Conservation (phyloP, 2,329 filamentous ascomycete species). For the Pseudofabraea citricarpa region DNA sequence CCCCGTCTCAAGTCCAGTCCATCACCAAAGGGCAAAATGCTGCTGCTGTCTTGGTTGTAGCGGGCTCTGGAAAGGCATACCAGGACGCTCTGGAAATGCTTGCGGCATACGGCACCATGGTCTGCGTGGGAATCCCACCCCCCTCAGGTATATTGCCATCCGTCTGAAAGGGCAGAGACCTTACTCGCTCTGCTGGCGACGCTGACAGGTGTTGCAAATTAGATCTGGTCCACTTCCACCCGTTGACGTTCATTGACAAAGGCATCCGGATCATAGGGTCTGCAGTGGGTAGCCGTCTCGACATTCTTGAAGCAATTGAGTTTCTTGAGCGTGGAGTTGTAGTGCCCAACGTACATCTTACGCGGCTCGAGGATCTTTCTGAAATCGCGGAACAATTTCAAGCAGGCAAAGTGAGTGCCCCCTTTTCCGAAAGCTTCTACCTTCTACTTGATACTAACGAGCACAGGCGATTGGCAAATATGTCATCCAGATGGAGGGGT, state of each 20-base stretch:
- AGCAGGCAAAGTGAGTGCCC: conserved; percentile 8
- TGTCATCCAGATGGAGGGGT: too few species aligned
- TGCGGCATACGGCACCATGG: conserved; percentile 9
- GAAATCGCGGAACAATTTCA: conserved; percentile 4
- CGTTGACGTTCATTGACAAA: conserved; percentile 29
- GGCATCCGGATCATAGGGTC: conserved; percentile 32
- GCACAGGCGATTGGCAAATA: conserved; percentile 5
- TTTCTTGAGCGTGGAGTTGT: conserved; percentile 31
- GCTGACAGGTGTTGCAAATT: too few species aligned
- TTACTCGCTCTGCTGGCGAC: too few species aligned
- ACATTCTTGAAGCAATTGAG: conserved; percentile 36
- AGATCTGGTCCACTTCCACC: conserved; percentile 27
- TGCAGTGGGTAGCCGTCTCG: conserved; percentile 31
- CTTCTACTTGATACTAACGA: neutral
- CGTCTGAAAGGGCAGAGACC: too few species aligned
- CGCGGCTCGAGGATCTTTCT: conserved; percentile 19
- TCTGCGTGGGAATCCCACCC: conserved; percentile 17
- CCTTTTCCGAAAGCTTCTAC: neutral
- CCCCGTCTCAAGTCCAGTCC: conserved; percentile 8
- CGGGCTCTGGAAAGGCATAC: conserved; percentile 40
- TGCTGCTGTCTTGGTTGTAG: conserved; percentile 51
- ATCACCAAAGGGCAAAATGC: conserved; percentile 37
- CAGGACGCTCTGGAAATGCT: conserved; percentile 27
- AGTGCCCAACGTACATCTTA: conserved; percentile 23
- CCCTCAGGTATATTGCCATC: too few species aligned